These are phyloP conservation scores for Entomortierella parvispora DNA, from an alignment of 192 early-diverging fungal genomes.

Conservation along the genomic window DNA sequence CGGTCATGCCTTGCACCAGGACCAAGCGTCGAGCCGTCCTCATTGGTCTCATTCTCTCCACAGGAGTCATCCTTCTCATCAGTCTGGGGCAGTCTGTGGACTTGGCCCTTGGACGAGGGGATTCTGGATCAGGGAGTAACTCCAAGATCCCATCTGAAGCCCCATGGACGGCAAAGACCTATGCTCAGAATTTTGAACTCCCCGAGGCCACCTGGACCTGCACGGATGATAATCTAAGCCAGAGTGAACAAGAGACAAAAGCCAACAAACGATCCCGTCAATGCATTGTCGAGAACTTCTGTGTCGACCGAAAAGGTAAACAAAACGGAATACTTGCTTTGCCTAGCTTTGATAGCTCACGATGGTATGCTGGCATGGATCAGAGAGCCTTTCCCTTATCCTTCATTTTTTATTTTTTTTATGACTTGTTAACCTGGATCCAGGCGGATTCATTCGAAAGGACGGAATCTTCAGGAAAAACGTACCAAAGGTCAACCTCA, in stretches of 20 bases:
- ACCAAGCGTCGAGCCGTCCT: neutral
- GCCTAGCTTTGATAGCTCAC: neutral
- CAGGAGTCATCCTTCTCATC: neutral
- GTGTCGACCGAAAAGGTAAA: slow-evolving; percentile 29
- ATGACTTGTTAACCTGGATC: neutral
- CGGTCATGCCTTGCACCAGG: too few species aligned
- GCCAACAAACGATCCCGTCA: slow-evolving; percentile 19
- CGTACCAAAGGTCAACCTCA: slow-evolving; percentile 33
- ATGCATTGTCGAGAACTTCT: slow-evolving; percentile 28
- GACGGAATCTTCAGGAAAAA: slow-evolving; percentile 2
- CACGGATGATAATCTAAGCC: slow-evolving; percentile 17
- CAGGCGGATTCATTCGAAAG: slow-evolving; percentile 31
- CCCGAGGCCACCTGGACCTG: slow-evolving; percentile 27
- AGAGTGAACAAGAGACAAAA: slow-evolving; percentile 7
- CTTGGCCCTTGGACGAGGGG: neutral
- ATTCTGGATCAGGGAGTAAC: neutral
- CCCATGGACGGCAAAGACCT: slow-evolving; percentile 6
- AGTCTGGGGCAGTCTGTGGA: neutral
- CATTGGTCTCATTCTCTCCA: neutral
- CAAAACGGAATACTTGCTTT: neutral
- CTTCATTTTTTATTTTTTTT: neutral
- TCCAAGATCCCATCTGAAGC: neutral
- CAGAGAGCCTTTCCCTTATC: neutral
- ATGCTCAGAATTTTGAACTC: neutral
- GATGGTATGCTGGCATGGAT: too few species aligned